A percentile compares a stretch with the other conserved stretches of the same genome.
Evolutionary conservation across 2,329 filamentous ascomycete genomes (phyloP).

Genomic region (Pseudogymnoascus sp.): DNA sequence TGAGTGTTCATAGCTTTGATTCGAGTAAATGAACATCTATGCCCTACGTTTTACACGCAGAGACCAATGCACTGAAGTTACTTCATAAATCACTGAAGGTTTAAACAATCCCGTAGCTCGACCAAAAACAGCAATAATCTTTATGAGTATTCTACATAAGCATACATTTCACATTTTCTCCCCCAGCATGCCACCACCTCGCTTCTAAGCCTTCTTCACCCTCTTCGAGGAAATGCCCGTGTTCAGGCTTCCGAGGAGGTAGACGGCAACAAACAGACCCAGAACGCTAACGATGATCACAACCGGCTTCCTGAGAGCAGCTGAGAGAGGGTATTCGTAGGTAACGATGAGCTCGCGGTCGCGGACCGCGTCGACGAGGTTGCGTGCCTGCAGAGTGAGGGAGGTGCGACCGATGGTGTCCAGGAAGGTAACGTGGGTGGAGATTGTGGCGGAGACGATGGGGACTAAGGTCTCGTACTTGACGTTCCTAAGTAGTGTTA

Average conservation of each 20-base stretch:
- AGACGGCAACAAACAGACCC: slow-evolving; percentile 64
- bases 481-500: slow-evolving; percentile 53
- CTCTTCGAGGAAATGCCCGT: slow-evolving; percentile 19
- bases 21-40: slow-evolving; percentile 3
- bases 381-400: slow-evolving; percentile 70
- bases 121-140: slow-evolving; percentile 2
- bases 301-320: slow-evolving; percentile 76
- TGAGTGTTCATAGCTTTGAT: background rate
- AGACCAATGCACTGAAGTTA: background rate
- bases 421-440: slow-evolving; percentile 79
- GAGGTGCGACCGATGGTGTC: slow-evolving; percentile 85
- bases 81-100: background rate
- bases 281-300: slow-evolving; percentile 68
- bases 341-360: slow-evolving; percentile 76
- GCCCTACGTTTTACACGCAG: background rate
- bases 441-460: slow-evolving; percentile 48
- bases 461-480: slow-evolving; percentile 69
- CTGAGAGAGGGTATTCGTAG: slow-evolving; percentile 72
- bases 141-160: slow-evolving; percentile 8
- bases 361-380: slow-evolving; percentile 83
- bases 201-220: background rate
- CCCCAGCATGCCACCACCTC: background rate
- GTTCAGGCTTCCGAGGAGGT: slow-evolving; percentile 51
- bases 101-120: background rate
- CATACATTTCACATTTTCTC: background rate